Evolutionary conservation across 2,329 filamentous ascomycete genomes (phyloP).

Genomic region (Aspergillus vadensis): DNA sequence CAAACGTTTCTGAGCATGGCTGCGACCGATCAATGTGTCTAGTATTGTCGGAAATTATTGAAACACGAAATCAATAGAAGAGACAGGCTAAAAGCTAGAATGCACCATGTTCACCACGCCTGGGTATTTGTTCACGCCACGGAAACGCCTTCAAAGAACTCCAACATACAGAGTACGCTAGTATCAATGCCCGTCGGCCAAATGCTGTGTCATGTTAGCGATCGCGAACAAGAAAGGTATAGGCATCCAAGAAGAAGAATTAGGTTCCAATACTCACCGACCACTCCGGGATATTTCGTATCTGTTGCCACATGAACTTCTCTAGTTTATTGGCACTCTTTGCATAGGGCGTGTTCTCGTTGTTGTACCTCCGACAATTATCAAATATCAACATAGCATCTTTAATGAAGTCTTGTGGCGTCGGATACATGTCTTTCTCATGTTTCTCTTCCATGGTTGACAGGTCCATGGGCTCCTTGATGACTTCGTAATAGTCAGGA

Average conservation of each 20-base stretch:
- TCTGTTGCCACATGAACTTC: constrained; percentile 93
- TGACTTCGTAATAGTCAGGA: constrained; percentile 98
- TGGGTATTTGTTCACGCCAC: constrained; percentile 20
- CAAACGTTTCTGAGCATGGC: background rate
- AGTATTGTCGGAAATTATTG: background rate
- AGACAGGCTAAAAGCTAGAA: constrained; percentile 11
- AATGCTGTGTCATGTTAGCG: constrained; percentile 34
- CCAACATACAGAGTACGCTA: constrained; percentile 2
- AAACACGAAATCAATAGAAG: background rate
- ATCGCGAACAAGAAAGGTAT: background rate
- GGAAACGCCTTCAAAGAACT: constrained; percentile 19
- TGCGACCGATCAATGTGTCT: background rate
- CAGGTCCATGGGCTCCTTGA: constrained; percentile 96
- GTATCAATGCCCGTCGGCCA: constrained; percentile 41
- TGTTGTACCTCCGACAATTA: constrained; percentile 96
- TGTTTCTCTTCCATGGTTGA: constrained; percentile 95
- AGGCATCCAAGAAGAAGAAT: background rate
- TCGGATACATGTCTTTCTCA: constrained; percentile 87
- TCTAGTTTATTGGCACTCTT: constrained; percentile 93
- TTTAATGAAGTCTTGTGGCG: constrained; percentile 86
- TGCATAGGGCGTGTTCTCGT: constrained; percentile 89
- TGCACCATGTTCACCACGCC: constrained; percentile 14
- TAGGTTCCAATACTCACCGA: constrained; percentile 51
- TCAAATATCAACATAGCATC: constrained; percentile 89
- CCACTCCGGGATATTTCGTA: constrained; percentile 92